phyloP scores from a whole-genome alignment of 2,329 filamentous ascomycete species.

The Macrophomina phaseolina region DNA sequence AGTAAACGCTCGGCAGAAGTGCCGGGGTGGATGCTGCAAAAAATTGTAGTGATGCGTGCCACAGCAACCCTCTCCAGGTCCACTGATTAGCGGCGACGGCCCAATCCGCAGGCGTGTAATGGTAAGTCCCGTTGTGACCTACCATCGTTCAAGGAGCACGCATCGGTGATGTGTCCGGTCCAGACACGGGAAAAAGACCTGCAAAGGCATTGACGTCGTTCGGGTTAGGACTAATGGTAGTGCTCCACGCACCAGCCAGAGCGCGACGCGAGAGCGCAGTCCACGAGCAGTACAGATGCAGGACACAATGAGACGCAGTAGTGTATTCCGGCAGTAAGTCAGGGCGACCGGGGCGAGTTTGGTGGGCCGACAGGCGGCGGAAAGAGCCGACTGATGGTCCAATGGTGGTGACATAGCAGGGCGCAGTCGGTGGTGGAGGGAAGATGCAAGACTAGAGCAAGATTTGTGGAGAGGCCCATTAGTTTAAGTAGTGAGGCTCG shows the following conservation, averaged over 20 bases:
- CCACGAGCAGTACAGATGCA: too few relatives aligned
- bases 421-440: not conserved
- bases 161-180: not conserved
- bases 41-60: not conserved
- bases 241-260: too few relatives aligned
- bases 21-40: not conserved
- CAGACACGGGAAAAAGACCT: not conserved
- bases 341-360: not conserved
- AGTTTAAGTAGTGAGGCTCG: conserved; percentile 12
- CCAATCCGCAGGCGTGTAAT: not conserved
- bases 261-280: too few relatives aligned
- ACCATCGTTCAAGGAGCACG: not conserved
- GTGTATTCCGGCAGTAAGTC: not conserved
- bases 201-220: too few relatives aligned
- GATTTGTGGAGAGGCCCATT: conserved; percentile 17
- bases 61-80: not conserved
- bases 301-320: not conserved
- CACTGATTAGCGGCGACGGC: not conserved
- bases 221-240: too few relatives aligned
- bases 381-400: not conserved
- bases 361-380: not conserved
- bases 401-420: not conserved
- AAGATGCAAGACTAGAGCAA: not conserved
- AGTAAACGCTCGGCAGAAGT: not conserved
- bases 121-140: not conserved